Evolutionary conservation across 1,139 yeast genomes (phyloP), one percentile per base, ranked within the genome.

Genomic region (Nakaseomyces nivariensis): DNA sequence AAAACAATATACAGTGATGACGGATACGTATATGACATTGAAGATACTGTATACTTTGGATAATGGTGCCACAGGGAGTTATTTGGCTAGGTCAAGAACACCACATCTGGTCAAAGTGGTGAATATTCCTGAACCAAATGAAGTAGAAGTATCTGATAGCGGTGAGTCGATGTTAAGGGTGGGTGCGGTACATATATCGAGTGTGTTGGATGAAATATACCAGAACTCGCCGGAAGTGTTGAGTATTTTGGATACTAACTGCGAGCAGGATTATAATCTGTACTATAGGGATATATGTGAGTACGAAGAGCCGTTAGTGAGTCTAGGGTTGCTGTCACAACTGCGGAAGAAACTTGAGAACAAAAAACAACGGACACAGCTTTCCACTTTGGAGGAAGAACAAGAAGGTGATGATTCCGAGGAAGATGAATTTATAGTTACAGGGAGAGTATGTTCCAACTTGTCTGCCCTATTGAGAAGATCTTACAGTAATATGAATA

Each of bases 251-350:
- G 56, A 55, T 37, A 55, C 49, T 32, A 54, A 48, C 49, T 47
- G 47, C 33, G 48, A 47, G 42, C 54, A 50, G 43, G 92, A 84
- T 60, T 83, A 80, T 61, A 85, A 85, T 41, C 78, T 84, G 22
- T 84, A 84, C 64, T 82, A 80, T 56, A 81, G 79, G 58, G 92
- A 84, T 62, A 76, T 83, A 46, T 77, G 85, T 33, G 92, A 84
- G 62, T 79, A 79, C 5, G 87, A 81, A 59, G 90, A 84, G 64
- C 92, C 92, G 1, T 79, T 81, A 62, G 92, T 84, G 8, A 82
- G 87, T 22, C 77, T 79, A 56, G 92, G 92, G 0, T 71, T 80
- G 25, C 71, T 81, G 47, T 79, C 87, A 1, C 70, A 72, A 36
- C 61, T 75, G 49, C 58, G 64, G 50, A 59, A 59, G 7, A 61